Base-by-base conservation (phyloP, 2,329 filamentous ascomycete genomes). In the Alternaria solani region DNA sequence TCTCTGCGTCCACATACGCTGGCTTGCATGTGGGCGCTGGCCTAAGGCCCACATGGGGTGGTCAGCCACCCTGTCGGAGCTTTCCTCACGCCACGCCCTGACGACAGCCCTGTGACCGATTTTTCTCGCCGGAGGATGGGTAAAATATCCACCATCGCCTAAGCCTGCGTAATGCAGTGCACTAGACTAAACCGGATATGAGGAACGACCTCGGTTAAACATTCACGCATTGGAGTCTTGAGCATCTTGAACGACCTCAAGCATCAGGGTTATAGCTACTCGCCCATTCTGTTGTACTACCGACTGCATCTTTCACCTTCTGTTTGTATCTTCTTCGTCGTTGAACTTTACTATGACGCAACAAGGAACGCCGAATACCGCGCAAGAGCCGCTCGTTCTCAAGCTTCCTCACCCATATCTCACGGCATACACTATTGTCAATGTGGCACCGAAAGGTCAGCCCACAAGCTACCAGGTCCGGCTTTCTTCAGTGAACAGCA, bases 341-440 rank as follows among this genome's bases (percentile, higher is more conserved):
- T 30, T 57, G 55, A 38, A 30, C 25, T 28, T 47, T 34, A 23
- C 16, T 32, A 76, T 74, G 72, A 63, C 69, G 38, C 61, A 69
- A 55, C 57, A 67, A 52, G 28, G 59, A 7, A 67, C 67, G 53
- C 11, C 63, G 25, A 57, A 49, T 26, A 53, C 61, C n/a, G 39
- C 55, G 7, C 32, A 63, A 20, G 70, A 70, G 16, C 64, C 72
- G 7, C 65, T 77, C 23, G 56, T 76, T 48, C 55, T 78, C 43
- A 78, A 76, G 57, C 66, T 78, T 44, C 76, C 76, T 25, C 75
- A 79, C 59, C 76, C 76, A 25, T 79, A 77, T 59, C 74, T 79
- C 30, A 78, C 76, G 18, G 66, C 73, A 38, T 78, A 78, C 57
- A 64, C 64, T 28, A 60, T 77, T 32, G 70, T 55, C n/a, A 73